phyloP scores from a whole-genome alignment of 306 rosid genomes.

The Lupinus albus region DNA sequence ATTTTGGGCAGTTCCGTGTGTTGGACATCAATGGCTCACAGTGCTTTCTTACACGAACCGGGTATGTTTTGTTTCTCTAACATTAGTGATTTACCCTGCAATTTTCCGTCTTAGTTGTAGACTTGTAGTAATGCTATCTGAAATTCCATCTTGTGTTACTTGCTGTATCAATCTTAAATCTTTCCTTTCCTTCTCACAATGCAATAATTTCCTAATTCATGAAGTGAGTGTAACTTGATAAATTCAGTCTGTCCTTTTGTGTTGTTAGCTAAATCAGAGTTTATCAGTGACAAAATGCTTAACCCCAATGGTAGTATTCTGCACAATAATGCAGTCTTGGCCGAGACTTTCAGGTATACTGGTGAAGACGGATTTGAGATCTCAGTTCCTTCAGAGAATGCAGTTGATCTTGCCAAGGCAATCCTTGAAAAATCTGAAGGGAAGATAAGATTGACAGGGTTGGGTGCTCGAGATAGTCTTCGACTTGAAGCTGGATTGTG shows the following conservation, averaged over 20 bases:
- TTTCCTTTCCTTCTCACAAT: slow-evolving; percentile 3
- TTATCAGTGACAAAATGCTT: slow-evolving; percentile 21
- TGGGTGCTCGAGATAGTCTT: slow-evolving; percentile 96
- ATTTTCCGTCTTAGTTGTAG: not conserved
- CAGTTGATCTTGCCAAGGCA: slow-evolving; percentile 89
- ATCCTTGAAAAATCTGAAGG: slow-evolving; percentile 92
- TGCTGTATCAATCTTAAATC: not conserved
- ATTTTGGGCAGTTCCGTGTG: slow-evolving; percentile 71
- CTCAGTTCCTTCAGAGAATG: slow-evolving; percentile 89
- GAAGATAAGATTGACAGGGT: slow-evolving; percentile 86
- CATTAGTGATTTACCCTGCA: slow-evolving; percentile 15
- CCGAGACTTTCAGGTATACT: slow-evolving; percentile 72
- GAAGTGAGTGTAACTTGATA: not conserved
- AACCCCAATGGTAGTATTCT: slow-evolving; percentile 4
- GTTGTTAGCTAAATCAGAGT: not conserved
- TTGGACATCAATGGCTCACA: slow-evolving; percentile 70
- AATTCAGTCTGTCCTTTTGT: slow-evolving; percentile 10
- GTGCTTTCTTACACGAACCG: slow-evolving; percentile 86
- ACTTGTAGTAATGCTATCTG: slow-evolving; percentile 10
- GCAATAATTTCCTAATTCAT: not conserved
- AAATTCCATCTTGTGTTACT: slow-evolving; percentile 9
- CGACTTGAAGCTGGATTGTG: slow-evolving; percentile 96
- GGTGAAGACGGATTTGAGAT: slow-evolving; percentile 99
- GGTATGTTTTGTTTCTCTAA: slow-evolving; percentile 54
- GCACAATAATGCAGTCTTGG: slow-evolving; percentile 17